Evolutionary conservation across 805 yeast genomes (phyloP), one percentile per base, ranked within the genome.

Genomic region (Monosporozyma siamensis): DNA sequence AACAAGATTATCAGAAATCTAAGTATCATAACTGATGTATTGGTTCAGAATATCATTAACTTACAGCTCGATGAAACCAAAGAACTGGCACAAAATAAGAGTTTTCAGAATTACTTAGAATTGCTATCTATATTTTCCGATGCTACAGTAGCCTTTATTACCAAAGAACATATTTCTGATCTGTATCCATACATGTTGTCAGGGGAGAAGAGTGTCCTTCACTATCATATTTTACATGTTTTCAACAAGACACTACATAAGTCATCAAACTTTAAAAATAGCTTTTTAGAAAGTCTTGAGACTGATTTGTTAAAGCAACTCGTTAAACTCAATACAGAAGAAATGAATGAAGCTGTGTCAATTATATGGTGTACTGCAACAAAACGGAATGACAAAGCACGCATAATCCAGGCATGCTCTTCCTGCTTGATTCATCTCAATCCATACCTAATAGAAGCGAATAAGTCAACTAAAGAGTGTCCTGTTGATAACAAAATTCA

Each of bases 291-390:
- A 18, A 71, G 68, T 8, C 68, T 79, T 12, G 80, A 77, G 54
- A 52, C 67, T 0, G 67, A 74, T 2, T 51, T 85, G n/a, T 55
- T 83, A 47, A 65, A 66, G 26, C 64, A 74, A 25, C 58, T 85
- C 25, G 79, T 89, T 2, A 80, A 74, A 47, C 73, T 80, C 61
- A 73, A 70, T 40, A 68, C 71, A 0, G 67, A 58, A 44, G 92
- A 84, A 49, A 59, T 85, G 7, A 75, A 75, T n/a, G 80, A 79
- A 53, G 95, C 90, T 0, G 72, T 85, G 58, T 87, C 88, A 1
- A 70, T 85, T 44, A 61, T 77, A 4, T 78, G 87, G 82, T 59
- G 59, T 7, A 63, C 84, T 0, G 70, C 83, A 2, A 53, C 48
- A 3, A 60, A 72, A 51, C 66, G 70, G 32, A 61, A 67, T 1